Evolutionary conservation across 78 protist genomes (phyloP).

Genomic region (Dictyostelium firmibasis): DNA sequence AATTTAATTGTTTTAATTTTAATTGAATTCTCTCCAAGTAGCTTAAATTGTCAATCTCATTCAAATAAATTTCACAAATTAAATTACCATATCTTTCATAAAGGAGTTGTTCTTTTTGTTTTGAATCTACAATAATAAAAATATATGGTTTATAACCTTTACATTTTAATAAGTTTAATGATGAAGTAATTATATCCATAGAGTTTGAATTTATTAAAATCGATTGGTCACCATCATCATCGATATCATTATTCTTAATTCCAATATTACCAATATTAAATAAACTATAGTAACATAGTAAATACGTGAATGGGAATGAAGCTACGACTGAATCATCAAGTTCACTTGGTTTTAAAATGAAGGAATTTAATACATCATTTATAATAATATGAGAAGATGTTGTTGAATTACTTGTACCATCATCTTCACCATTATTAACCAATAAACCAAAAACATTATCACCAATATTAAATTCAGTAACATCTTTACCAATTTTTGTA

Average conservation of each 20-base stretch:
- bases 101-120: not conserved
- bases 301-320: not conserved
- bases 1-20: too few relatives aligned
- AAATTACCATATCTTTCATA: not conserved
- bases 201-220: not conserved
- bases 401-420: not conserved
- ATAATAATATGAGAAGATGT: not conserved
- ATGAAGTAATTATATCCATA: not conserved
- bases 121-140: not conserved
- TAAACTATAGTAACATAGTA: not conserved
- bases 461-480: conserved; percentile 13
- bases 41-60: too few relatives aligned
- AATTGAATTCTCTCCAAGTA: not conserved
- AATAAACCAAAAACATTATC: conserved; percentile 10
- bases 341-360: not conserved
- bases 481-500: conserved; percentile 3
- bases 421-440: not conserved
- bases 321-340: not conserved
- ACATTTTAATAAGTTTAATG: not conserved
- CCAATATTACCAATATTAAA: too few relatives aligned
- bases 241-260: not conserved
- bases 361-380: not conserved
- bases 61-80: not conserved
- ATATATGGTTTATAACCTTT: not conserved
- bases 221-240: not conserved